Conservation (phyloP, 1,139 yeast genomes). For the Saccharomyces hybrid region DNA sequence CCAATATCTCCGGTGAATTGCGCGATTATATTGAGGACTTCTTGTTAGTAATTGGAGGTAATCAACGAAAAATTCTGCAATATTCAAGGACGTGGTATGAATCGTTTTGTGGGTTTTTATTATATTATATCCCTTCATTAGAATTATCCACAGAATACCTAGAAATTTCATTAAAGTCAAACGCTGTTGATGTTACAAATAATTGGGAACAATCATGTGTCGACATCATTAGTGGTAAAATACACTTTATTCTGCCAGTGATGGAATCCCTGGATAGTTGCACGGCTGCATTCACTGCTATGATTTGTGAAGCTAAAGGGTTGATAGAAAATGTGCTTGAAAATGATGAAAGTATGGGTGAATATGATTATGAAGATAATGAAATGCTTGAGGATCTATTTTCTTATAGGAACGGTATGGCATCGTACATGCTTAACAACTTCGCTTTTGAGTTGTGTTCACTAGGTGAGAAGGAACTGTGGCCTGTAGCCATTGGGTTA, state of each 20-base stretch:
- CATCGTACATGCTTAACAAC: conserved; percentile 53
- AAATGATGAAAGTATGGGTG: conserved; percentile 6
- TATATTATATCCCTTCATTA: conserved; percentile 53
- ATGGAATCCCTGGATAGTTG: conserved; percentile 58
- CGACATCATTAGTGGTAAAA: conserved; percentile 51
- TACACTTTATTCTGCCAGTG: conserved; percentile 51
- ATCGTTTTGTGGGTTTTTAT: conserved; percentile 49
- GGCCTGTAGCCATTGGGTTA: conserved; percentile 62
- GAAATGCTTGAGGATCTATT: conserved; percentile 27
- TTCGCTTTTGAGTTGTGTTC: conserved; percentile 43
- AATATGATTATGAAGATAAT: background rate
- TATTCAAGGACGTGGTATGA: conserved; percentile 58
- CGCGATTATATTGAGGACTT: conserved; percentile 25
- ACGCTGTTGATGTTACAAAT: conserved; percentile 35
- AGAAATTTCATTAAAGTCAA: conserved; percentile 29
- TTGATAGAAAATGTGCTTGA: conserved; percentile 36
- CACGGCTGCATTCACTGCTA: conserved; percentile 59
- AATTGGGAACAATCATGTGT: conserved; percentile 58
- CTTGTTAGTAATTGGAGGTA: conserved; percentile 23
- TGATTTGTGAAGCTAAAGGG: conserved; percentile 59
- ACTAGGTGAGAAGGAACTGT: conserved; percentile 37
- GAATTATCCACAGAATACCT: conserved; percentile 40
- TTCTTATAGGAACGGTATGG: conserved; percentile 39
- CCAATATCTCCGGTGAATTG: conserved; percentile 20
- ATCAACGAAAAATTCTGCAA: conserved; percentile 22